Base-by-base conservation (phyloP, 2,329 filamentous ascomycete species). In the Ceratocystis colombiana region DNA sequence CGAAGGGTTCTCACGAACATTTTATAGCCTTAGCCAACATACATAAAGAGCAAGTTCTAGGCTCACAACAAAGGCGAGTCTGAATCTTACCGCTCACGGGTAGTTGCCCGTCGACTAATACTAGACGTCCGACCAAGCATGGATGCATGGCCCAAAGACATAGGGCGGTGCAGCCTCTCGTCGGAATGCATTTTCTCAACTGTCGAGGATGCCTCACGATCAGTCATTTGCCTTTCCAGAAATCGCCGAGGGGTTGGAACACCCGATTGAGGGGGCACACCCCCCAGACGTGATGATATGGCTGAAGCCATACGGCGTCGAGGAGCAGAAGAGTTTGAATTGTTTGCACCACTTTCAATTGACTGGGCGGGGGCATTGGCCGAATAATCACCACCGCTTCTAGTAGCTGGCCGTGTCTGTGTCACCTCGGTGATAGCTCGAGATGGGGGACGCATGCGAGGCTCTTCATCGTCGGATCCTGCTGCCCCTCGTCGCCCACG, bases 341-440 rank as follows among this genome's bases (percentile, higher is more conserved):
- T 71, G 70, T 64, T 41, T 76, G 67, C 41, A 70, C 77, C 8
- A 71, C 61, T 50, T 46, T 67, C 65, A 15, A 64, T 64, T 4
- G 71, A 33, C 76, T 63, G 64, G 8, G 59, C 22, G 5, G 64
- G 22, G 17, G 30, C 50, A 30, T 64, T 62, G 41, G 61, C 44
- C 20, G 37, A 50, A 46, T 46, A 67, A 66, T 53, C 73, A 70
- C 75, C 78, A 41, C 80, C 79, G 55, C 79, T 76, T 2, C 73
- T 69, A 20, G 69, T 71, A 20, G 72, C 65, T 69, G 71, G 67
- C 71, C 71, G 68, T 70, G 75, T 68, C 69, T 74, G 71, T 33
- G 76, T 79, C 64, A 80, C 77, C 68, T 87, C 84, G 0, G 83
- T 86, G 45, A 77, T 75, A 3, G 83, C 83, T 28, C 85, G 78